Evolutionary conservation across 2,329 filamentous ascomycete genomes (phyloP).

Genomic region (Fusarium fracticaudum): DNA sequence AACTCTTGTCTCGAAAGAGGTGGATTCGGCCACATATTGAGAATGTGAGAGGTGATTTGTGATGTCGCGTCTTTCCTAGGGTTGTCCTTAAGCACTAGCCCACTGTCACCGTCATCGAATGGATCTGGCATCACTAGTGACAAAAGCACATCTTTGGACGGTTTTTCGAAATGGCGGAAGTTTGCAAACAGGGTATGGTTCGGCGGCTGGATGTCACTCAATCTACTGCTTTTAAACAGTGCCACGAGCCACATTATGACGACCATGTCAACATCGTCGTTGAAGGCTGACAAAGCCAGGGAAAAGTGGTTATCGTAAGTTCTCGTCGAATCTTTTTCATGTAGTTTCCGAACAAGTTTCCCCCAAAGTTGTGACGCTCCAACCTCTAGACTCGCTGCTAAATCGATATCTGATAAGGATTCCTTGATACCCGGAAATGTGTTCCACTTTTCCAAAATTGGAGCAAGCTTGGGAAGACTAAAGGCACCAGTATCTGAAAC

Average conservation of each 20-base stretch:
- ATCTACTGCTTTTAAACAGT: neutral
- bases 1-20: neutral
- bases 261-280: neutral
- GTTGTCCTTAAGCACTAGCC: accelerated
- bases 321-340: neutral
- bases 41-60: neutral
- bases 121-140: neutral
- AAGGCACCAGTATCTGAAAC: neutral
- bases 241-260: constrained; percentile 19
- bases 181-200: neutral
- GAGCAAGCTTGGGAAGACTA: neutral
- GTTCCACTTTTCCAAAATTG: constrained; percentile 2
- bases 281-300: constrained; percentile 19
- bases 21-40: neutral
- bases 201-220: constrained; percentile 8
- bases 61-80: accelerated
- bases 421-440: neutral
- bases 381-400: constrained; percentile 61
- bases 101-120: accelerated
- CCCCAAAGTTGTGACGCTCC: constrained; percentile 59
- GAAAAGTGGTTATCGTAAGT: constrained; percentile 12
- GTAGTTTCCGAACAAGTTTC: constrained; percentile 33
- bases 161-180: constrained; percentile 12
- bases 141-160: neutral
- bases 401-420: neutral